phyloP scores from a whole-genome alignment of 164 flowering plant species.

The Annona cherimola region DNA sequence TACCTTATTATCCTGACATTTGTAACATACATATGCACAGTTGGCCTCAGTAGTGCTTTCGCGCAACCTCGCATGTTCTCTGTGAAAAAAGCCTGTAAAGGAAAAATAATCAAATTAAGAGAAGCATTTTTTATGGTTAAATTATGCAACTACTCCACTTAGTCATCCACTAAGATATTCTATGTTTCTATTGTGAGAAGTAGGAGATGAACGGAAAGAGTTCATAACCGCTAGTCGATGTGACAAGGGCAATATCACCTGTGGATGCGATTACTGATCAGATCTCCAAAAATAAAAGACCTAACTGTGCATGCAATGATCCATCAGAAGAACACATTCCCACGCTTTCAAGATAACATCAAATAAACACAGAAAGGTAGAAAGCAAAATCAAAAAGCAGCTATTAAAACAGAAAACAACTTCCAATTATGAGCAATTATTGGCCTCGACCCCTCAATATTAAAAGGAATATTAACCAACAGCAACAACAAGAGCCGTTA shows the following conservation, averaged over 20 bases:
- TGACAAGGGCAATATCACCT: not conserved
- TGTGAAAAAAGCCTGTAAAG: conserved; percentile 72
- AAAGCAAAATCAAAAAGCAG: not conserved
- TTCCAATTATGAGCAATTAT: too few species aligned
- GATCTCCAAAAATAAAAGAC: not conserved
- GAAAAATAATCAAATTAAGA: conserved; percentile 5
- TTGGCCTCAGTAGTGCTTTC: conserved; percentile 29
- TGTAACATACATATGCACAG: conserved; percentile 55
- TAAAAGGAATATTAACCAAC: too few species aligned
- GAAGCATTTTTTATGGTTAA: not conserved
- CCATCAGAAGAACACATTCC: not conserved
- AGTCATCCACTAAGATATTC: not conserved
- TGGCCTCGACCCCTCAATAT: too few species aligned
- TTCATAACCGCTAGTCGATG: not conserved
- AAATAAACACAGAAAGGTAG: not conserved
- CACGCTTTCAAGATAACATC: not conserved
- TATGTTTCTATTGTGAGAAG: not conserved
- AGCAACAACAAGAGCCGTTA: too few species aligned
- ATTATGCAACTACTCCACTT: not conserved
- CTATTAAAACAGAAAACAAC: too few species aligned
- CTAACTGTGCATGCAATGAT: not conserved
- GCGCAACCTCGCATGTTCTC: conserved; percentile 60
- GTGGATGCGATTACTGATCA: not conserved
- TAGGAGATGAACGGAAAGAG: not conserved
- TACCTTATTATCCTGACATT: conserved; percentile 38